A percentile compares a stretch with the other conserved stretches of the same genome.
These are phyloP conservation scores for Tagetes patula DNA, from an alignment of 129 eudicot genomes.

Conservation along the genomic window DNA sequence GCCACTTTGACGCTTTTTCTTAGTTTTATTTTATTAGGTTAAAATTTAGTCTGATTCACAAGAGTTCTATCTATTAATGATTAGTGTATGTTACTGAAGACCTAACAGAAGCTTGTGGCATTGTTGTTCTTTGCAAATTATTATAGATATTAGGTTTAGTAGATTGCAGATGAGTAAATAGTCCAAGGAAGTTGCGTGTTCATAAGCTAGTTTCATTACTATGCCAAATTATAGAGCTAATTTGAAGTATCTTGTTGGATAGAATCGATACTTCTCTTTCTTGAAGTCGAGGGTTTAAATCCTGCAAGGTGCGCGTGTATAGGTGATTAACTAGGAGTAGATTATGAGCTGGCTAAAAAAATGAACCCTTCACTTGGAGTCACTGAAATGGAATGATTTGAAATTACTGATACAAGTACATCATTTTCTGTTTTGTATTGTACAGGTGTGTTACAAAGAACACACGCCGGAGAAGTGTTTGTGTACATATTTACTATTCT, in stretches of 20 bases:
- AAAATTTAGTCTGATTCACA: no score
- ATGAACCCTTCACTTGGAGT: no score
- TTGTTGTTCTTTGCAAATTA: conserved; percentile 1
- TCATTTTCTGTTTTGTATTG: conserved; percentile 11
- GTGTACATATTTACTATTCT: conserved; percentile 57
- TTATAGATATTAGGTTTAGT: background rate
- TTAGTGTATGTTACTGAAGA: background rate
- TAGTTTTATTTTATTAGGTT: background rate
- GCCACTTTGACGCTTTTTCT: conserved; percentile 6
- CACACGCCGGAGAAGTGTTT: conserved; percentile 52
- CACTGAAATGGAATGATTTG: background rate
- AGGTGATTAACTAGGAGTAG: no score
- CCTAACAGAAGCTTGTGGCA: conserved; percentile 2
- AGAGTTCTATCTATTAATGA: background rate
- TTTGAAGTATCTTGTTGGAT: background rate
- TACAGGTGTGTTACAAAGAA: conserved; percentile 49
- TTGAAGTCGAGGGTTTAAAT: background rate
- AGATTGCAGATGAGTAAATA: background rate
- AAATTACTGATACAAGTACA: background rate
- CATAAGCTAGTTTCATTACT: background rate
- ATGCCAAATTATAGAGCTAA: background rate
- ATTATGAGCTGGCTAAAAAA: no score
- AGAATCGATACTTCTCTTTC: background rate
- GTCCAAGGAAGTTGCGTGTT: background rate
- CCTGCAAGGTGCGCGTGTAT: no score